These are phyloP conservation scores for Mucor saturninus DNA, from an alignment of 371 early-diverging fungal species.

Conservation along the genomic window DNA sequence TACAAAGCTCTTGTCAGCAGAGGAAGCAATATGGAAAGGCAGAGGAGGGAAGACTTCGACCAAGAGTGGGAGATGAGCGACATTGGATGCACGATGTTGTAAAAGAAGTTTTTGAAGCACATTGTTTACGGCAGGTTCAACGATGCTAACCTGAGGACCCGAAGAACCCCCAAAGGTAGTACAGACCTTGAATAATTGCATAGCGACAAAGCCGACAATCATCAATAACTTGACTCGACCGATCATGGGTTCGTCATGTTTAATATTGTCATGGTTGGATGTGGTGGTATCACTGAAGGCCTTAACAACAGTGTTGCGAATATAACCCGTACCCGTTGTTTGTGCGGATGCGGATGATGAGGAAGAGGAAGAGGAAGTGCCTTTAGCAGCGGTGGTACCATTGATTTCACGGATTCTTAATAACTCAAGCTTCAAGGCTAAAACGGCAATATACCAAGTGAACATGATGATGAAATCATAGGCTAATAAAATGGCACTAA, in stretches of 20 bases:
- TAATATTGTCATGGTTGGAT: conserved; percentile 29
- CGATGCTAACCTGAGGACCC: conserved; percentile 49
- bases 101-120: conserved; percentile 52
- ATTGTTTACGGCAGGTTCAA: conserved; percentile 41
- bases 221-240: conserved; percentile 63
- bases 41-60: conserved; percentile 70
- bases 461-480: conserved; percentile 87
- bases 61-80: conserved; percentile 53
- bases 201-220: conserved; percentile 72
- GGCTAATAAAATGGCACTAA: conserved; percentile 80
- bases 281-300: conserved; percentile 47
- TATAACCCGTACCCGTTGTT: conserved; percentile 38
- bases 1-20: conserved; percentile 17
- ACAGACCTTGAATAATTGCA: conserved; percentile 76
- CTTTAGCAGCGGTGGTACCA: conserved; percentile 13
- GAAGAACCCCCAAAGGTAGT: conserved; percentile 59
- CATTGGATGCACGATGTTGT: conserved; percentile 49
- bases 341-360: too few relatives aligned
- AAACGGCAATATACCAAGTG: conserved; percentile 84
- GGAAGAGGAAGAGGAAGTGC: neutral
- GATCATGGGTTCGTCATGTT: conserved; percentile 61
- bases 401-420: conserved; percentile 44
- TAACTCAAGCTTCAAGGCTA: conserved; percentile 85
- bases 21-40: conserved; percentile 52
- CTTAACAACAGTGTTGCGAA: conserved; percentile 53